phyloP scores from a whole-genome alignment of 176 grass and related monocot genomes.

The Typha latifolia region DNA sequence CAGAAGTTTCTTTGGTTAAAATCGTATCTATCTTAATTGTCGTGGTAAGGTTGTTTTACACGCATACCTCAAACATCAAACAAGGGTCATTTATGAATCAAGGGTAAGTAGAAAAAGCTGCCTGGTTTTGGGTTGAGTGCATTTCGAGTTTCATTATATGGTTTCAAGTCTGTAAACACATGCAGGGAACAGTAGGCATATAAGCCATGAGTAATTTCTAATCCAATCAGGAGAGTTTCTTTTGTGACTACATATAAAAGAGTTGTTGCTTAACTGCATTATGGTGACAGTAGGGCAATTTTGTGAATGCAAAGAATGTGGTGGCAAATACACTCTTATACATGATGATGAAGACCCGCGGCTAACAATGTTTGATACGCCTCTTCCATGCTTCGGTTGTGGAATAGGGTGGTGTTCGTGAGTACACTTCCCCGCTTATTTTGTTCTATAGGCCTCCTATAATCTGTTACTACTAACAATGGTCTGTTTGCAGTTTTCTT shows the following conservation, averaged over 20 bases:
- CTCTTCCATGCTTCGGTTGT: constrained; percentile 80
- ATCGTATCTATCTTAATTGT: too few species aligned
- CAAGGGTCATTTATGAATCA: too few species aligned
- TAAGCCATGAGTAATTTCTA: too few species aligned
- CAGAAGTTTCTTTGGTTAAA: too few species aligned
- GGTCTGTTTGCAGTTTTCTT: constrained; percentile 59
- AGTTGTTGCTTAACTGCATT: not conserved
- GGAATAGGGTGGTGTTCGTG: constrained; percentile 97
- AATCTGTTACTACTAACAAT: constrained; percentile 18
- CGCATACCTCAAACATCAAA: too few species aligned
- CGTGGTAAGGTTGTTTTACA: too few species aligned
- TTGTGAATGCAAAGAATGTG: constrained; percentile 48
- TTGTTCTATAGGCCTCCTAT: not conserved
- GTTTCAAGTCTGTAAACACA: too few species aligned
- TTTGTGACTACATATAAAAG: not conserved
- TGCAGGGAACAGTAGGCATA: too few species aligned
- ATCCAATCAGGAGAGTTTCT: not conserved
- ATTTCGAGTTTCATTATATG: too few species aligned
- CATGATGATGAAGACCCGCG: constrained; percentile 83
- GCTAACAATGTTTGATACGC: constrained; percentile 63
- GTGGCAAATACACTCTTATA: constrained; percentile 55
- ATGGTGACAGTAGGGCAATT: constrained; percentile 21
- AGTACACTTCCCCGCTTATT: constrained; percentile 26
- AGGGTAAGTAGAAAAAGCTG: too few species aligned
- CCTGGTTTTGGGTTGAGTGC: too few species aligned